phyloP scores from a whole-genome alignment of 768 basidiomycete species.

The Amanita polypyramis region DNA sequence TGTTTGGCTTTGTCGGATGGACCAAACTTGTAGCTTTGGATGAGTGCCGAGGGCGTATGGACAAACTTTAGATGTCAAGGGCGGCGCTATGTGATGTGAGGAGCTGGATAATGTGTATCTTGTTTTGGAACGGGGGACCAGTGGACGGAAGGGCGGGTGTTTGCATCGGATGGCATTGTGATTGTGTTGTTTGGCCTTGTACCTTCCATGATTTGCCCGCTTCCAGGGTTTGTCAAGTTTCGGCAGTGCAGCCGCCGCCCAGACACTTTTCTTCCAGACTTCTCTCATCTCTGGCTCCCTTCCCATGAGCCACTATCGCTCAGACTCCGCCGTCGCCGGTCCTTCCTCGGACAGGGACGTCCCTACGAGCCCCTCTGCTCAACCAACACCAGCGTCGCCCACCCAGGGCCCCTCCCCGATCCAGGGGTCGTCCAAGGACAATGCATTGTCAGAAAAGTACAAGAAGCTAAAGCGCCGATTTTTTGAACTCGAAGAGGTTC shows the following conservation, averaged over 20 bases:
- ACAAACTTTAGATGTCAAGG: background rate
- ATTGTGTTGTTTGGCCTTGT: conserved; percentile 29
- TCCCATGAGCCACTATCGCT: conserved; percentile 18
- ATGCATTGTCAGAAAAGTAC: conserved; percentile 47
- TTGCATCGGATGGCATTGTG: conserved; percentile 32
- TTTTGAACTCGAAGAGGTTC: conserved; percentile 62
- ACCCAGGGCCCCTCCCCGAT: conserved; percentile 9
- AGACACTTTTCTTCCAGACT: conserved; percentile 19
- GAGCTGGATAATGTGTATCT: background rate
- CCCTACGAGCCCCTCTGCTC: conserved; percentile 40
- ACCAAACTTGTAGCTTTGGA: conserved; percentile 1
- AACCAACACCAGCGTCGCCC: conserved; percentile 23
- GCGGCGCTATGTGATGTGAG: background rate
- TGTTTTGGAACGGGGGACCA: background rate
- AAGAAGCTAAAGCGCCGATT: conserved; percentile 52
- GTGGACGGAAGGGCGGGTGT: conserved; percentile 11
- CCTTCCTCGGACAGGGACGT: conserved; percentile 36
- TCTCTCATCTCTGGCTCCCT: conserved; percentile 13
- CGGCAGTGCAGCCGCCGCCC: conserved; percentile 17
- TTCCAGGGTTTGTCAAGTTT: conserved; percentile 23
- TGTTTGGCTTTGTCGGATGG: conserved; percentile 12
- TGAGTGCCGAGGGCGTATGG: background rate
- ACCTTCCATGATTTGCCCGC: conserved; percentile 24
- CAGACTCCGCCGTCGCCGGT: conserved; percentile 22
- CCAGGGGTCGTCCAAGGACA: conserved; percentile 26